phyloP scores from a whole-genome alignment of 163 green algal species.

The Scenedesmus sp. region DNA sequence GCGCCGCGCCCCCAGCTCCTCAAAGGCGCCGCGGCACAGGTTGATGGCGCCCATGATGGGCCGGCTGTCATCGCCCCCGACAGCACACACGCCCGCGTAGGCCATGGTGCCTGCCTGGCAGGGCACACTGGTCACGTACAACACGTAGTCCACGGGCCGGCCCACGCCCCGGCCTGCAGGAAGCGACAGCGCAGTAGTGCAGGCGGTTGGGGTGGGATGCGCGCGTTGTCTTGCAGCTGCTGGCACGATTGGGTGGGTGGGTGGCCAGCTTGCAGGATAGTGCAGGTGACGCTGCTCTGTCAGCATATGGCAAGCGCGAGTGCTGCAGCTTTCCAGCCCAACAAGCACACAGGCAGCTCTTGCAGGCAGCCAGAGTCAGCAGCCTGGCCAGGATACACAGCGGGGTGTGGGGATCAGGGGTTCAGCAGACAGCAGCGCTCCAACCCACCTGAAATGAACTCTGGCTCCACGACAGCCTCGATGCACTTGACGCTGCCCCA shows the following conservation, averaged over 20 bases:
- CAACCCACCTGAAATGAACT: too few species aligned
- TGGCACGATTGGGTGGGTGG: too few species aligned
- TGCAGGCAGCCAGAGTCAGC: too few species aligned
- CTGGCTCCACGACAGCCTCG: not conserved
- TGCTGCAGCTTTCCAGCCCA: too few species aligned
- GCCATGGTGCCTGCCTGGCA: not conserved
- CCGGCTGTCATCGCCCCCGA: not conserved
- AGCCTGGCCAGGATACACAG: too few species aligned
- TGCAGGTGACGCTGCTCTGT: too few species aligned
- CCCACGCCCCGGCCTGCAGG: not conserved
- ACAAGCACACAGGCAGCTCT: too few species aligned
- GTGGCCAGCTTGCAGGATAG: too few species aligned
- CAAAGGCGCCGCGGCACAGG: not conserved
- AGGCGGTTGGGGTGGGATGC: not conserved
- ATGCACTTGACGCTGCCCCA: conserved; percentile 15
- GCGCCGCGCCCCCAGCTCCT: not conserved
- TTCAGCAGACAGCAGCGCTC: too few species aligned
- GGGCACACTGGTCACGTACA: conserved; percentile 7
- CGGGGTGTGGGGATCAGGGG: too few species aligned
- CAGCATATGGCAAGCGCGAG: too few species aligned
- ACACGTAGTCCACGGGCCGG: not conserved
- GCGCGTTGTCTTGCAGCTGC: too few species aligned
- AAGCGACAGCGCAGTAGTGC: not conserved
- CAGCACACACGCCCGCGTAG: conserved; percentile 13
- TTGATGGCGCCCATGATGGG: conserved; percentile 16